phyloP scores from a whole-genome alignment of 495 filamentous ascomycete species.

The Gamarada debralockiae region DNA sequence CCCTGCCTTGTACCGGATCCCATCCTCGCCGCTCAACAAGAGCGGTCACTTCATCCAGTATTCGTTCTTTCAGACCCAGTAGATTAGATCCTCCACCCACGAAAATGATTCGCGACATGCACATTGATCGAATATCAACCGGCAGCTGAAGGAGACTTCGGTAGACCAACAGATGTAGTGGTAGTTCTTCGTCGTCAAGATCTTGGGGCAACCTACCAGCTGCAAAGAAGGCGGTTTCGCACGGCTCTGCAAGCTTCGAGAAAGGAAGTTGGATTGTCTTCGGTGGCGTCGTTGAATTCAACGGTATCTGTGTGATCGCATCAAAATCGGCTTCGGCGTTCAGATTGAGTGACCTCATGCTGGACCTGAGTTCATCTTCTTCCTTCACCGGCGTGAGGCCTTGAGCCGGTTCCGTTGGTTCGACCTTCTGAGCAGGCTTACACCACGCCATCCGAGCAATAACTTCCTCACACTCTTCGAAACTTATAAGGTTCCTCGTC shows the following conservation, averaged over 20 bases:
- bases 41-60: constrained; percentile 67
- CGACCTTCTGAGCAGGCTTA: constrained; percentile 32
- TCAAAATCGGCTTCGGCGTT: constrained; percentile 16
- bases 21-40: constrained; percentile 67
- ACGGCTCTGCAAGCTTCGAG: constrained; percentile 62
- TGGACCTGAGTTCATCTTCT: constrained; percentile 40
- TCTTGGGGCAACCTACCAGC: constrained; percentile 43
- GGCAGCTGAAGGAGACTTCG: constrained; percentile 69
- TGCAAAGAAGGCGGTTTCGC: constrained; percentile 71
- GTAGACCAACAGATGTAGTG: constrained; percentile 72
- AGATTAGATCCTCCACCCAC: constrained; percentile 79
- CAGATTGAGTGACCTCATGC: constrained; percentile 20
- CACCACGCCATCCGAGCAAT: constrained; percentile 75
- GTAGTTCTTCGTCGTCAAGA: constrained; percentile 81
- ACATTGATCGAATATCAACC: constrained; percentile 74
- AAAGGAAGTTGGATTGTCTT: constrained; percentile 61
- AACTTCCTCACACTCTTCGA: constrained; percentile 78
- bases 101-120: constrained; percentile 88
- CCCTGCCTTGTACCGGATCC: constrained; percentile 67
- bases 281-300: constrained; percentile 42
- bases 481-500: constrained; percentile 41
- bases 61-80: constrained; percentile 73
- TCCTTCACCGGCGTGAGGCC: constrained; percentile 44
- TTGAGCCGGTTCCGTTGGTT: constrained; percentile 23
- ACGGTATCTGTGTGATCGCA: constrained; percentile 35